Evolutionary conservation across 1,284 basidiomycete species (phyloP).

Genomic region (Sanghuangporus sanghuang): DNA sequence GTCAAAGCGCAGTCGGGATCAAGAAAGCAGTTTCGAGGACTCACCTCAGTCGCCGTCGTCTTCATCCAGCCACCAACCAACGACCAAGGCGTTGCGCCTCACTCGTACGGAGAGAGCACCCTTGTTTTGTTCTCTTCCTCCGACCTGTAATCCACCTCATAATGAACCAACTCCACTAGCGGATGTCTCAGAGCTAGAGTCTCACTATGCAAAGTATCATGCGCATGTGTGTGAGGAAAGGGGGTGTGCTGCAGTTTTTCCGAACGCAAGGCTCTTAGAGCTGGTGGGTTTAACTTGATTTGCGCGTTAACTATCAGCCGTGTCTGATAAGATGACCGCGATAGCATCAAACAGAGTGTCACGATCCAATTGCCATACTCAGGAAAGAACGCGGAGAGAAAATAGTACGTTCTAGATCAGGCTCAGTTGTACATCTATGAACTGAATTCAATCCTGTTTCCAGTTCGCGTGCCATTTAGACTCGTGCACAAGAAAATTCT

Average conservation of each 20-base stretch:
- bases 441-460: slow-evolving; percentile 3
- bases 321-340: neutral
- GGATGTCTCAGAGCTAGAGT: slow-evolving; percentile 63
- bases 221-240: slow-evolving; percentile 71
- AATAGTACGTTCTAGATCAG: slow-evolving; percentile 53
- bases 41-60: slow-evolving; percentile 4
- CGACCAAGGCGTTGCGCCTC: slow-evolving; percentile 8
- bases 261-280: slow-evolving; percentile 70
- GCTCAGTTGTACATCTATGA: neutral
- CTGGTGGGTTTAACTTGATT: slow-evolving; percentile 50
- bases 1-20: slow-evolving; percentile 3
- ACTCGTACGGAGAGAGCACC: slow-evolving; percentile 16
- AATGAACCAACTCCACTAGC: slow-evolving; percentile 51
- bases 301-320: neutral
- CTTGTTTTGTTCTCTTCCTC: slow-evolving; percentile 71
- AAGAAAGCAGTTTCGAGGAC: neutral
- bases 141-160: slow-evolving; percentile 68
- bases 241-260: slow-evolving; percentile 79
- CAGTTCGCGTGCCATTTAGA: slow-evolving; percentile 81
- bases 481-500: slow-evolving; percentile 61
- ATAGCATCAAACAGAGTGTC: slow-evolving; percentile 84
- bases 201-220: slow-evolving; percentile 80
- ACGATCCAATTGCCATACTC: slow-evolving; percentile 74
- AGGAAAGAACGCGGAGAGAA: slow-evolving; percentile 81
- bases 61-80: neutral